A percentile compares a stretch with the other conserved stretches of the same genome.
Evolutionary conservation across 192 early-diverging fungal species (phyloP).

Genomic region (Coemansia guatemalensis): DNA sequence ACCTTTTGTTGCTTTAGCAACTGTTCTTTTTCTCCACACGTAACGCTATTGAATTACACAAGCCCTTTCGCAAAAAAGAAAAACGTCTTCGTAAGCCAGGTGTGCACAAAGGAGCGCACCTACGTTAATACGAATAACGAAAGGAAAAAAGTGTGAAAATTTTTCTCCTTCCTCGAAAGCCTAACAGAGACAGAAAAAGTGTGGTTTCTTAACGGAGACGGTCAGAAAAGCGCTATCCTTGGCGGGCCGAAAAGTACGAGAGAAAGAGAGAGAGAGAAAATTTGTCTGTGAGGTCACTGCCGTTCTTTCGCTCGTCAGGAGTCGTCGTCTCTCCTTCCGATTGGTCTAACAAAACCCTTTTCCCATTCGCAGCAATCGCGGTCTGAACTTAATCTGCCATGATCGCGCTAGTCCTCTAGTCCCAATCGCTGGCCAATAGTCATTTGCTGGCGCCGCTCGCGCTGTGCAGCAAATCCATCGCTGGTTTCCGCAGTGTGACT

Average conservation of each 20-base stretch:
- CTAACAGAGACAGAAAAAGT: background rate
- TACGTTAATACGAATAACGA: background rate
- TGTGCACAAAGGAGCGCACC: background rate
- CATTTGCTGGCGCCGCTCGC: slow-evolving; percentile 33
- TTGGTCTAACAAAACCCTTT: background rate
- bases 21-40: background rate
- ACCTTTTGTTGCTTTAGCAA: background rate
- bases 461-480: slow-evolving; percentile 10
- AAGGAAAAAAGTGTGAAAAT: background rate
- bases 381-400: background rate
- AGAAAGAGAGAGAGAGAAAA: background rate
- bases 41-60: background rate
- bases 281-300: background rate
- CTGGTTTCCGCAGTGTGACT: background rate
- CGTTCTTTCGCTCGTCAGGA: background rate
- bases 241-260: background rate
- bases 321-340: background rate
- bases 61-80: background rate
- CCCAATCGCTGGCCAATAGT: slow-evolving; percentile 36
- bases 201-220: background rate
- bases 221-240: background rate
- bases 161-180: background rate
- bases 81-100: background rate
- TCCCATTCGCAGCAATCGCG: background rate
- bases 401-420: slow-evolving; percentile 6